Evolutionary conservation across 1,284 basidiomycete species (phyloP).

Genomic region (Stygiomarasmius scandens): DNA sequence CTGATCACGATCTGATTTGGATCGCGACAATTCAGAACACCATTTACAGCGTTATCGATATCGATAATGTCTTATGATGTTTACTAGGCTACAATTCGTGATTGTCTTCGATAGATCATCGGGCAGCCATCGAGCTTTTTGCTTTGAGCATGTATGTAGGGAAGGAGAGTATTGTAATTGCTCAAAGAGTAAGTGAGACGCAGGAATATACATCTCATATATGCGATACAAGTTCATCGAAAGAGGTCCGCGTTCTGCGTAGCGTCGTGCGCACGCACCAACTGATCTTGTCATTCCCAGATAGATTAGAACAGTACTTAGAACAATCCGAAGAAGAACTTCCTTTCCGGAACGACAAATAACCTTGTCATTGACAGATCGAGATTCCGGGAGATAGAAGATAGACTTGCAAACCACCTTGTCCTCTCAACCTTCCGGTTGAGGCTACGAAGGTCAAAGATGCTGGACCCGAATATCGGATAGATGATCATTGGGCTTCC

Average conservation of each 20-base stretch:
- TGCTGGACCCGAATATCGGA: too few species aligned
- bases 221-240: too few species aligned
- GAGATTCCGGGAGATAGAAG: neutral
- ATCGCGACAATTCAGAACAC: neutral
- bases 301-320: neutral
- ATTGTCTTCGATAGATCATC: neutral
- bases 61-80: constrained; percentile 1
- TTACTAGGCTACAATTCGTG: neutral
- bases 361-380: neutral
- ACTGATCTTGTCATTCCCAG: neutral
- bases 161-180: too few species aligned
- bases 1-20: constrained; percentile 4
- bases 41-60: constrained; percentile 2
- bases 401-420: neutral
- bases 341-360: neutral
- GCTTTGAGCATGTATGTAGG: too few species aligned
- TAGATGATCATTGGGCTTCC: too few species aligned
- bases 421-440: neutral
- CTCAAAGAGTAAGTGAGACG: too few species aligned
- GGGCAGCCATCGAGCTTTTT: neutral
- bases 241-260: neutral
- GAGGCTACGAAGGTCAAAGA: neutral
- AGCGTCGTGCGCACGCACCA: neutral
- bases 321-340: too few species aligned
- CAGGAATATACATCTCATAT: too few species aligned